Evolutionary conservation across 129 eudicot genomes (phyloP), one percentile per base, ranked within the genome.

Genomic region (Pittosporum tobira): DNA sequence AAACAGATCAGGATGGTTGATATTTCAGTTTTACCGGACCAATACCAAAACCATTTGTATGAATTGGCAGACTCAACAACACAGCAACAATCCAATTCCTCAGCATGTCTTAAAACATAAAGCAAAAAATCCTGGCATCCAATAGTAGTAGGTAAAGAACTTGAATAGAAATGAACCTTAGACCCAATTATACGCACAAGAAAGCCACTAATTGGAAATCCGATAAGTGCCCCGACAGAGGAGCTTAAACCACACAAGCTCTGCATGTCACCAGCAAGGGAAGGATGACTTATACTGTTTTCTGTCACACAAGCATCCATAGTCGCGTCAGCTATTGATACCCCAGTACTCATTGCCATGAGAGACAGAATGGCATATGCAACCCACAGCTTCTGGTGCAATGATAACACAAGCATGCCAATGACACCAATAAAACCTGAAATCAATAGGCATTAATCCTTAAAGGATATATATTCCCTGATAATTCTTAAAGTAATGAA

Each of bases 231-330:
- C 38, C 97, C 97, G 3, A 75, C 67, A 23, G 95, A 77, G 19
- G 93, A 73, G 63, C 97, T 74, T 63, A 89, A 36, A 31, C 88
- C 84, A 68, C 97, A 89, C 66, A 89, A 77, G 77, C 88, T 89
- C 73, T 89, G 97, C 88, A 89, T 75, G 68, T 89, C 97, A 40
- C 95, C 84, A 64, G 95, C 94, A 76, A 90, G 94, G 68, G 80
- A 67, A 64, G 86, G 94, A 69, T 85, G 95, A 45, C 73, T 78
- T 34, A 75, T 85, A 72, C 88, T 79, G 69, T 83, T 83, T 72
- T 85, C 85, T 2, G 97, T 88, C 56, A 90, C 97, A 76, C 88
- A 85, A 1, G 97, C 97, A 75, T 90, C 97, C 37, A 90, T 79
- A 47, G 95, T n/a, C n/a, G 85, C 97, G 73, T 90, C 95, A 8